Base-by-base conservation (phyloP, 2,329 filamentous ascomycete species). In the Scedosporium aurantiacum region DNA sequence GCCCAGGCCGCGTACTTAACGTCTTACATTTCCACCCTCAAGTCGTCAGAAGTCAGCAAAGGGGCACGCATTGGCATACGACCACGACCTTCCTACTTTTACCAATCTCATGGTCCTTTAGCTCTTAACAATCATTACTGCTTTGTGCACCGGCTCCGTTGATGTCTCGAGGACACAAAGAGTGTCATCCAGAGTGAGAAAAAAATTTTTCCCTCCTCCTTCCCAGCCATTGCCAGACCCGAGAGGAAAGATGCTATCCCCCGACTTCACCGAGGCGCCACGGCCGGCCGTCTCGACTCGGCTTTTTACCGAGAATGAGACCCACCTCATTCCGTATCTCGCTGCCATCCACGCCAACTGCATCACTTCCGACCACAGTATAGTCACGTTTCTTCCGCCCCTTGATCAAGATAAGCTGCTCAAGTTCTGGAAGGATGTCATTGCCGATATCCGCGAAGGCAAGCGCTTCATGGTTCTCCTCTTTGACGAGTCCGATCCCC, bases 311-410 rank as follows among this genome's bases (percentile, higher is more conserved):
- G 58, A 60, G 12, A 40, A 32, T 10, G 58, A 60, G 45, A 40
- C 72, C 28, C 77, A 81, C 66, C 75, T 86, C 23, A 74, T 83
- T 25, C 76, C 79, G 16, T 81, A 82, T 66, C 75, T 87, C 18
- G 82, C 82, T 41, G 76, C 78, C 56, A 75, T 87, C 25, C 84
- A 86, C 65, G 79, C 77, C 63, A 76, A 78, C 14, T 85, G 83
- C 71, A 83, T 87, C 68, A 80, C 78, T 4, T 73, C 78, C 63
- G 82, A 84, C 71, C 75, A 78, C 67, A 80, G 79, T 64, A 76
- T 83, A 41, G 81, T 81, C 27, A 81, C 78, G 4, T 87, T 86
- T 68, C 73, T 84, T 14, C 81, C 82, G n/a, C 83, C 84, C 0
- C 72, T 86, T 40, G 77, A 78, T 57, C 75, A 82, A 67, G 74